Evolutionary conservation across 768 basidiomycete genomes (phyloP), one percentile per base, ranked within the genome.

Genomic region (Suillus plorans): DNA sequence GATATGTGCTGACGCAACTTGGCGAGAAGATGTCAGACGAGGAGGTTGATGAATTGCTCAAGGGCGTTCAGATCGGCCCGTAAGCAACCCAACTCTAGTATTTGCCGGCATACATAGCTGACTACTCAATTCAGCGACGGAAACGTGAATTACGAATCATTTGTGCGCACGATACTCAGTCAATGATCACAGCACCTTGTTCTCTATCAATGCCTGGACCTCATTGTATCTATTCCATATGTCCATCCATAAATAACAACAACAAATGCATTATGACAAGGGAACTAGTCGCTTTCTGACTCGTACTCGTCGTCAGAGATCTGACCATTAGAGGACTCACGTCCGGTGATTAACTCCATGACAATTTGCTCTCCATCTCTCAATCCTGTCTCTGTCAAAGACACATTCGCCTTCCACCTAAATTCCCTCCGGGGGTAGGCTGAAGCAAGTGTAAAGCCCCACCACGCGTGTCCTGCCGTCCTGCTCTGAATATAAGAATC

Each of bases 21-120:
- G 97, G 97, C 14, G 97, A 99, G 84, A 98, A 98, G 83, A 96
- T 99, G 94, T 76, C 89, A 8, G 95, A 99, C 74, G 94, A 95
- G 68, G 97, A 99, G 80, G 97, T 98, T 22, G 97, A 99, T 73
- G 97, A 99, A 78, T 82, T 99, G 70, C 82, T 99, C 70, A 98
- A 98, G 79, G 95, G 95, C 34, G 94, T 96, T 41, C 94, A 96
- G 78, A 88, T 97, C 63, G 92, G 91, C 77, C 81, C 86, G 91
- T 94, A 73, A 81, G 89, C 10, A 42, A 20, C 28, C 6, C 20
- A 28, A 28, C 18, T 31, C 28, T 20, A n/a, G n/a, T n/a, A 7
- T 42, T 63, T 59, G 57, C 62, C 63, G 25, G 3, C 28, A 1
- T 28, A 20, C 44, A 61, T 61, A 42, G 16, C 41, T 59, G 31